A percentile compares a stretch with the other conserved stretches of the same genome.
These are phyloP conservation scores for Ichthyophthirius multifiliis DNA, from an alignment of 169 alveolate species.

Conservation along the genomic window DNA sequence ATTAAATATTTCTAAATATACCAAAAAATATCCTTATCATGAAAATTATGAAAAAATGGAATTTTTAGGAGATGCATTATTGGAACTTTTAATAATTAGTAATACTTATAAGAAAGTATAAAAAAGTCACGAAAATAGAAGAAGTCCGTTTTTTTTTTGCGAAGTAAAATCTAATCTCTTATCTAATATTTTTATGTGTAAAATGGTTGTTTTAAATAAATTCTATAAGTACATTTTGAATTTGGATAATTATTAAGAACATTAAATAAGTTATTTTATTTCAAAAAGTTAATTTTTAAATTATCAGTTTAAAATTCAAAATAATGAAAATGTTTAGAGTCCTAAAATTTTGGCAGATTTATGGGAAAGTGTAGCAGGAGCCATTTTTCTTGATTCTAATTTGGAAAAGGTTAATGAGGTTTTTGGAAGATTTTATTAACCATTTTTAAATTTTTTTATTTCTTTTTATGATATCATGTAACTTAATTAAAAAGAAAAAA, in stretches of 20 bases:
- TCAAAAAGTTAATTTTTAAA: background rate
- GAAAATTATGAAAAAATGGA: conserved; percentile 1
- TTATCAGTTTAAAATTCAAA: background rate
- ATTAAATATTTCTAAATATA: background rate
- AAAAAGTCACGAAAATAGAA: background rate
- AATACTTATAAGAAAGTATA: background rate
- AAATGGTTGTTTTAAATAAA: background rate
- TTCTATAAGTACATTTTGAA: background rate
- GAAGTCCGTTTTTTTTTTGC: background rate
- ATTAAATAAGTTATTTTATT: background rate
- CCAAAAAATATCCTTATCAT: background rate
- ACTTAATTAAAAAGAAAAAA: background rate
- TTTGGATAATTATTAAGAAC: background rate
- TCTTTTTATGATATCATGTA: background rate
- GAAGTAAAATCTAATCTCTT: background rate
- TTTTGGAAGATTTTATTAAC: conserved; percentile 2
- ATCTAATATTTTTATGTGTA: background rate
- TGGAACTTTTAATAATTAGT: background rate
- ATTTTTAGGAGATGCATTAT: conserved; percentile 16
- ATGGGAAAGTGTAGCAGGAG: conserved; percentile 11
- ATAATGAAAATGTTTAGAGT: background rate
- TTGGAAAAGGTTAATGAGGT: background rate
- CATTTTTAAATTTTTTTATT: background rate
- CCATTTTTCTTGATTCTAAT: conserved; percentile 1
- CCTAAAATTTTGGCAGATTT: conserved; percentile 14